Evolutionary conservation across 75 land plant genomes (phyloP).

Genomic region (Pseudotsuga menziesii): DNA sequence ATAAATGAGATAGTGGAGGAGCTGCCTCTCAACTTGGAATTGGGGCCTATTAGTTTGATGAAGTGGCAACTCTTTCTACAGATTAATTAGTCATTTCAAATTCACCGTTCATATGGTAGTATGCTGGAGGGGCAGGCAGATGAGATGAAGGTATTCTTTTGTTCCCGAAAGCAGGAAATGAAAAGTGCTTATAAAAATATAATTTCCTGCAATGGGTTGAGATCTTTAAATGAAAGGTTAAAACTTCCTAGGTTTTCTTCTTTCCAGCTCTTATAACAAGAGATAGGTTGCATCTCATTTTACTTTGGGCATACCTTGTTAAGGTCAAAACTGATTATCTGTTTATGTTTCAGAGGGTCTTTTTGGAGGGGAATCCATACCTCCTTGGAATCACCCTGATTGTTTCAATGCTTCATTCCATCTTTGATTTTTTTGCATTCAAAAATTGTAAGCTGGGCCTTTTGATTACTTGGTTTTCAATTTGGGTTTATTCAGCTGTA

Average conservation of each 20-base stretch:
- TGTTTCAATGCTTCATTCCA: constrained; percentile 85
- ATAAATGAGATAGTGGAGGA: constrained; percentile 81
- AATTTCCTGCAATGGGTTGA: neutral
- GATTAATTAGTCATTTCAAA: constrained; percentile 94
- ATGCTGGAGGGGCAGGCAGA: constrained; percentile 99
- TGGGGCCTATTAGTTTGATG: constrained; percentile 85
- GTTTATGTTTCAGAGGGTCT: constrained; percentile 68
- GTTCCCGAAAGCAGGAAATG: neutral
- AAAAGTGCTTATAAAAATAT: neutral
- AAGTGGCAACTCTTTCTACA: constrained; percentile 95
- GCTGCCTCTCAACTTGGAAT: constrained; percentile 66
- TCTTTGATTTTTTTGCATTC: constrained; percentile 93
- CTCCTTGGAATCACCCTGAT: constrained; percentile 75
- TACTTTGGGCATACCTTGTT: neutral
- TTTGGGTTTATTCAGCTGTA: neutral
- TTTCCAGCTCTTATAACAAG: neutral
- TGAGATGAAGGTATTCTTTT: constrained; percentile 78
- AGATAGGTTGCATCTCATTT: neutral
- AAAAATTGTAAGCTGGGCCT: constrained; percentile 67
- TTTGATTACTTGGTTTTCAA: constrained; percentile 4
- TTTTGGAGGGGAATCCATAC: constrained; percentile 95
- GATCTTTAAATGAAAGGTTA: neutral
- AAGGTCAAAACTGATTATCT: neutral
- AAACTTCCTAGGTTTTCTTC: neutral
- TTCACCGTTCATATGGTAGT: constrained; percentile 93